Percentiles rank a stretch among this genome's conserved stretches.
Evolutionary conservation across 257 asterid species (phyloP).

Genomic region (Osmanthus fragrans): DNA sequence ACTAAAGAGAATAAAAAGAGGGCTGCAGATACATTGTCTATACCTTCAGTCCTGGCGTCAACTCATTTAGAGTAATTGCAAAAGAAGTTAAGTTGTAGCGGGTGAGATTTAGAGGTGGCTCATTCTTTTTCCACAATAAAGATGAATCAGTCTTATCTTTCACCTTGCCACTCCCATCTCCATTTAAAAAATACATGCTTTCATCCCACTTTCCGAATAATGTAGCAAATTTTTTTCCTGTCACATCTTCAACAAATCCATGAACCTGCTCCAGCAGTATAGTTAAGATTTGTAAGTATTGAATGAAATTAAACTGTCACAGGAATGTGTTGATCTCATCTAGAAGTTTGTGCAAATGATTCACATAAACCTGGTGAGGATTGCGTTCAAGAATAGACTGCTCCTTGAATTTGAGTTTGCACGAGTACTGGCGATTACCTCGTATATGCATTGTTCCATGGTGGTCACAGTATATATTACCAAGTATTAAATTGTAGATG

Average conservation of each 20-base stretch:
- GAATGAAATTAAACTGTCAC: conserved; percentile 1
- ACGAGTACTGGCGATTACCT: conserved; percentile 78
- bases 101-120: conserved; percentile 57
- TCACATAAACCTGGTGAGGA: conserved; percentile 80
- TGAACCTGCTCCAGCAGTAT: conserved; percentile 57
- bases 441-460: conserved; percentile 84
- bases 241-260: conserved; percentile 83
- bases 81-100: conserved; percentile 85
- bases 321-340: not conserved
- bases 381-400: conserved; percentile 89
- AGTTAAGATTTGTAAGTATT: conserved; percentile 15
- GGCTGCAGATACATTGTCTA: conserved; percentile 9
- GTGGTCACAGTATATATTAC: conserved; percentile 90
- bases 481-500: conserved; percentile 84
- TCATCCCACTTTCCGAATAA: conserved; percentile 94
- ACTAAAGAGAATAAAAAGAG: conserved; percentile 14
- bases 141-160: conserved; percentile 58
- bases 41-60: conserved; percentile 89
- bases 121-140: conserved; percentile 70
- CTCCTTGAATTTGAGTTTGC: conserved; percentile 97
- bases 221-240: conserved; percentile 66
- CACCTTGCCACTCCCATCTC: conserved; percentile 56
- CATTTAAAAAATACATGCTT: conserved; percentile 61
- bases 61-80: conserved; percentile 81
- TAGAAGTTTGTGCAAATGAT: conserved; percentile 14